These are phyloP conservation scores for Hypoxylon fragiforme DNA, from an alignment of 495 filamentous ascomycete species.

Conservation along the genomic window DNA sequence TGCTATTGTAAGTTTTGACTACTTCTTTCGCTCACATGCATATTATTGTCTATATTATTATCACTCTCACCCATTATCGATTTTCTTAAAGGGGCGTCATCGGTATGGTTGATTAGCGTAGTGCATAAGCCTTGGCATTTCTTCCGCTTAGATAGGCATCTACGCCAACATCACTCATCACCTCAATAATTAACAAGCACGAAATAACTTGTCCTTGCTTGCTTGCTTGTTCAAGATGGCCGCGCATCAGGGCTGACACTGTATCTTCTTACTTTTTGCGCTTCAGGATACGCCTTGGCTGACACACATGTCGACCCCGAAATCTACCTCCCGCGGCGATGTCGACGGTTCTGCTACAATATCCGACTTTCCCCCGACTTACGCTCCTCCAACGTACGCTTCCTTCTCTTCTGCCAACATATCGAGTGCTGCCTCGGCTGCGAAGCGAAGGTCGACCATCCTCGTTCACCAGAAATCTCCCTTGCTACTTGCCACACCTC, in stretches of 20 bases:
- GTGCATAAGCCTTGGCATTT: slow-evolving; percentile 10
- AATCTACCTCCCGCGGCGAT: slow-evolving; percentile 33
- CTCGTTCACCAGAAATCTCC: slow-evolving; percentile 97
- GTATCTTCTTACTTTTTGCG: slow-evolving; percentile 13
- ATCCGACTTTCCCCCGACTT: slow-evolving; percentile 30
- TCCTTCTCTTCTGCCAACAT: slow-evolving; percentile 84
- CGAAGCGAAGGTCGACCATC: slow-evolving; percentile 81
- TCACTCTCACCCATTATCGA: not conserved
- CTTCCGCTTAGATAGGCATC: not conserved
- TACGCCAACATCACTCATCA: not conserved
- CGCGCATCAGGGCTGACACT: slow-evolving; percentile 26
- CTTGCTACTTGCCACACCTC: slow-evolving; percentile 88
- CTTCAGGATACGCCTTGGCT: slow-evolving; percentile 53
- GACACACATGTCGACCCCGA: slow-evolving; percentile 53
- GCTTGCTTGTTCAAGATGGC: too few species aligned
- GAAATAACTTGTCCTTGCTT: too few species aligned
- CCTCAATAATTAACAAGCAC: not conserved
- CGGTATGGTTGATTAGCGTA: slow-evolving; percentile 35
- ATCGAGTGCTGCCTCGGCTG: slow-evolving; percentile 64
- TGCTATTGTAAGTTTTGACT: slow-evolving; percentile 49
- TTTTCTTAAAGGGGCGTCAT: slow-evolving; percentile 10
- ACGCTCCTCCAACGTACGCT: slow-evolving; percentile 73
- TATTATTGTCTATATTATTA: slow-evolving; percentile 5
- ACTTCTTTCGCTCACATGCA: too few species aligned
- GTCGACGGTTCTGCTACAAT: slow-evolving; percentile 28